Evolutionary conservation across 306 rosid species (phyloP).

Genomic region (Acacia confusa): DNA sequence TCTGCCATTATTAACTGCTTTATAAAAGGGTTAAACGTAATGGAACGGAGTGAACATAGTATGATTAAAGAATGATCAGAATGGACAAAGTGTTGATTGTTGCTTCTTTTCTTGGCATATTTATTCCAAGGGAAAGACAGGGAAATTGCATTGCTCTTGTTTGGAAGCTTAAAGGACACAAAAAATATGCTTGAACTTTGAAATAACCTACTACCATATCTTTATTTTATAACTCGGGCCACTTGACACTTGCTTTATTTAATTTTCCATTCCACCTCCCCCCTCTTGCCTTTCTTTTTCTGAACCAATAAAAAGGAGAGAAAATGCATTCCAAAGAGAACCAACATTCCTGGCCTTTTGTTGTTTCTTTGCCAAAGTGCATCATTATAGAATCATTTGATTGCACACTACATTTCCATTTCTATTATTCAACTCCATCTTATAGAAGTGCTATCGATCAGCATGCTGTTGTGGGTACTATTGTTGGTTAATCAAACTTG

Average conservation of each 20-base stretch:
- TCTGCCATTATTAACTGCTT: not conserved
- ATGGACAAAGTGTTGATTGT: not conserved
- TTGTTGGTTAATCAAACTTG: not conserved
- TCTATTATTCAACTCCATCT: slow-evolving; percentile 6
- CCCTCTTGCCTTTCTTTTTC: not conserved
- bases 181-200: slow-evolving; percentile 1
- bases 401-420: not conserved
- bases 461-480: not conserved
- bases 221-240: not conserved
- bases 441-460: slow-evolving; percentile 3
- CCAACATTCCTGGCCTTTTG: not conserved
- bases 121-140: slow-evolving; percentile 6
- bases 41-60: slow-evolving; percentile 1
- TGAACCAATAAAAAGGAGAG: not conserved
- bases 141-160: slow-evolving; percentile 7
- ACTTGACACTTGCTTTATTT: not conserved
- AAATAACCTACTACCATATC: not conserved
- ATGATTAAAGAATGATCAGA: not conserved
- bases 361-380: not conserved
- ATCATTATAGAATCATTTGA: not conserved
- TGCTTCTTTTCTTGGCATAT: not conserved
- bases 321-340: not conserved
- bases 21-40: slow-evolving; percentile 3
- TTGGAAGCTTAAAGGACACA: not conserved
- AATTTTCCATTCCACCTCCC: not conserved